A percentile compares a stretch with the other conserved stretches of the same genome.
These are phyloP conservation scores for Aspergillus carbonarius DNA, from an alignment of 2,329 filamentous ascomycete genomes.

Conservation along the genomic window DNA sequence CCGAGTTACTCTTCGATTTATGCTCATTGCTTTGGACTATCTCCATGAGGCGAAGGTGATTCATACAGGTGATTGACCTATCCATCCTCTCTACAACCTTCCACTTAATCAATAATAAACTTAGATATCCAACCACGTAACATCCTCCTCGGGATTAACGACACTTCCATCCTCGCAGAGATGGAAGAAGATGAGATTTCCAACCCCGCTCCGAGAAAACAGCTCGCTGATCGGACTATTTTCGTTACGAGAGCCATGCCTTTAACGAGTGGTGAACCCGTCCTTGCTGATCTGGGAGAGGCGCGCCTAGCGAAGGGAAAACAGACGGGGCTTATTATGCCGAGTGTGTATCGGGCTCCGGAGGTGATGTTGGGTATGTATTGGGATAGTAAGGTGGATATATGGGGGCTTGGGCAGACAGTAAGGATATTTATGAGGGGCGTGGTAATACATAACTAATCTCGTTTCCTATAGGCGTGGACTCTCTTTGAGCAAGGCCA, in stretches of 20 bases:
- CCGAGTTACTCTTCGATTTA: conserved; percentile 65
- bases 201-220: conserved; percentile 43
- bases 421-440: conserved; percentile 28
- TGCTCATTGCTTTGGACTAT: conserved; percentile 83
- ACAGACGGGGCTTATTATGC: conserved; percentile 26
- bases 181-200: conserved; percentile 40
- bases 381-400: conserved; percentile 47
- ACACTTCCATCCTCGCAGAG: conserved; percentile 32
- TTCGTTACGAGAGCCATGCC: conserved; percentile 41
- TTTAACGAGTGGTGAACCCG: conserved; percentile 29
- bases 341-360: conserved; percentile 20
- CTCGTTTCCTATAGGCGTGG: conserved; percentile 30
- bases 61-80: conserved; percentile 23
- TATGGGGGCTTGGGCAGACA: conserved; percentile 50
- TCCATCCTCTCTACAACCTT: not conserved
- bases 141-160: conserved; percentile 40
- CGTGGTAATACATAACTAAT: conserved; percentile 3
- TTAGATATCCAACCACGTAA: conserved; percentile 44
- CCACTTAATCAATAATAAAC: not conserved
- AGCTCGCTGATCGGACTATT: conserved; percentile 36
- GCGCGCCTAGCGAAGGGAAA: conserved; percentile 38
- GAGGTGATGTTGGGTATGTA: conserved; percentile 45
- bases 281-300: conserved; percentile 50
- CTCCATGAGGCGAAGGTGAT: conserved; percentile 74
- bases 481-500: conserved; percentile 44